Evolutionary conservation across 495 filamentous ascomycete species (phyloP).

Genomic region (Jackrogersella multiformis): DNA sequence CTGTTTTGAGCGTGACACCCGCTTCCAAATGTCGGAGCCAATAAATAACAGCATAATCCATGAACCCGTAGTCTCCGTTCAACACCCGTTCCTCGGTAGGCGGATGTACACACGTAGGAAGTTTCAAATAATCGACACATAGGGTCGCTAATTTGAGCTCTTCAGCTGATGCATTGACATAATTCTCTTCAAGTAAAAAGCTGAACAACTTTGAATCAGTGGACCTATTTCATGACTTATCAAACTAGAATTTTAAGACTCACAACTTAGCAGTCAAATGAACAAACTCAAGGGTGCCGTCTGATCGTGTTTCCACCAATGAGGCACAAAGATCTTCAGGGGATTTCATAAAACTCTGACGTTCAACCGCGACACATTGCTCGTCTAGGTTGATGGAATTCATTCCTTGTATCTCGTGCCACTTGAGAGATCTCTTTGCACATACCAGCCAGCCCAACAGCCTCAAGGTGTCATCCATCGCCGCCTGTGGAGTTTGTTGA

Average conservation of each 20-base stretch:
- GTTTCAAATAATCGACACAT: neutral
- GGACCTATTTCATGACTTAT: neutral
- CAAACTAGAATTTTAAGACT: slow-evolving; percentile 15
- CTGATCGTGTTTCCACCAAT: slow-evolving; percentile 49
- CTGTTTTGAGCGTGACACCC: neutral
- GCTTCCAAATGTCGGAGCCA: neutral
- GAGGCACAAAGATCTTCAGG: slow-evolving; percentile 57
- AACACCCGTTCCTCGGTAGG: neutral
- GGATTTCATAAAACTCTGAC: slow-evolving; percentile 35
- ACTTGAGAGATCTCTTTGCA: slow-evolving; percentile 54
- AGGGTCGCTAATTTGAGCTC: neutral
- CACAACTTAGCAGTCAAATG: slow-evolving; percentile 57
- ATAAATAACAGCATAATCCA: neutral
- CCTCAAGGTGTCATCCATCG: slow-evolving; percentile 29
- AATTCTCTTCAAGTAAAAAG: neutral
- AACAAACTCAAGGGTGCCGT: slow-evolving; percentile 51
- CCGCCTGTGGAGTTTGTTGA: slow-evolving; percentile 4
- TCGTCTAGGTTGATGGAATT: slow-evolving; percentile 46
- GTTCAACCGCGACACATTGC: slow-evolving; percentile 40
- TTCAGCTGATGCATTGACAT: neutral
- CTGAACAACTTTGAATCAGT: neutral
- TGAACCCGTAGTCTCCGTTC: neutral
- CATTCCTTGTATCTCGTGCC: slow-evolving; percentile 57
- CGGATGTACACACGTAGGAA: neutral
- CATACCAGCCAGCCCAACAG: slow-evolving; percentile 58